Percentiles rank a stretch among this genome's conserved stretches.
Conservation (phyloP, 2,329 filamentous ascomycete genomes). For the Drechslerella stenobrocha region DNA sequence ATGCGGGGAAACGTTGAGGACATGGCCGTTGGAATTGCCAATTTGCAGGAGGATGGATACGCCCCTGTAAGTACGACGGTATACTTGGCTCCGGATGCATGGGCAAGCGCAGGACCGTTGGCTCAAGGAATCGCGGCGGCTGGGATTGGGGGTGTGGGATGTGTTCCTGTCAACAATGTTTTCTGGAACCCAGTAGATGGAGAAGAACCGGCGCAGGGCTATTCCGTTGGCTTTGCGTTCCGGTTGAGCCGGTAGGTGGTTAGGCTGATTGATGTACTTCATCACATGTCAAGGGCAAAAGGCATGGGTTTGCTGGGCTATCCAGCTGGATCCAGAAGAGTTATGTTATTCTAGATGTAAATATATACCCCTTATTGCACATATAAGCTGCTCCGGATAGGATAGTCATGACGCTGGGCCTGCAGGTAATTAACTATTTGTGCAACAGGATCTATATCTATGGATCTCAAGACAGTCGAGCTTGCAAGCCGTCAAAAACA, state of each 20-base stretch:
- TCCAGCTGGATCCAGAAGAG: too few species aligned
- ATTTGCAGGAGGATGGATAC: constrained; percentile 7
- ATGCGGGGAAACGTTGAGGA: constrained; percentile 1
- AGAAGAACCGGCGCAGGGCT: constrained; percentile 7
- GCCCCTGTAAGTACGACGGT: constrained; percentile 16
- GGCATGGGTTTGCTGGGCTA: too few species aligned
- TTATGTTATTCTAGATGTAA: too few species aligned
- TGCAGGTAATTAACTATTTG: too few species aligned
- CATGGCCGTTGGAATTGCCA: constrained; percentile 3
- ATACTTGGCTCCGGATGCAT: constrained; percentile 23
- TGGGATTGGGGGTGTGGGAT: constrained; percentile 19
- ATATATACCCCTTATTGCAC: too few species aligned
- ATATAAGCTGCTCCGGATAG: too few species aligned
- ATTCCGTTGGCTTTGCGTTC: constrained; percentile 21
- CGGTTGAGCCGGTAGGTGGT: neutral
- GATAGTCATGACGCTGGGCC: too few species aligned
- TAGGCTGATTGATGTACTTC: too few species aligned
- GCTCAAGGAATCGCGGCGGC: neutral
- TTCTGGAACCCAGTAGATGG: constrained; percentile 17
- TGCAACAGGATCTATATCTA: too few species aligned
- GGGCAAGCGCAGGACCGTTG: constrained; percentile 8
- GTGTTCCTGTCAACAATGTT: constrained; percentile 18
- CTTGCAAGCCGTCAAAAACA: too few species aligned
- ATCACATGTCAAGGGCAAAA: too few species aligned
- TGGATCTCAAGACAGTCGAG: too few species aligned